Percentiles rank a stretch among this genome's conserved stretches.
These are phyloP conservation scores for Plasmodium adleri DNA, from an alignment of 169 alveolate genomes.

Conservation along the genomic window DNA sequence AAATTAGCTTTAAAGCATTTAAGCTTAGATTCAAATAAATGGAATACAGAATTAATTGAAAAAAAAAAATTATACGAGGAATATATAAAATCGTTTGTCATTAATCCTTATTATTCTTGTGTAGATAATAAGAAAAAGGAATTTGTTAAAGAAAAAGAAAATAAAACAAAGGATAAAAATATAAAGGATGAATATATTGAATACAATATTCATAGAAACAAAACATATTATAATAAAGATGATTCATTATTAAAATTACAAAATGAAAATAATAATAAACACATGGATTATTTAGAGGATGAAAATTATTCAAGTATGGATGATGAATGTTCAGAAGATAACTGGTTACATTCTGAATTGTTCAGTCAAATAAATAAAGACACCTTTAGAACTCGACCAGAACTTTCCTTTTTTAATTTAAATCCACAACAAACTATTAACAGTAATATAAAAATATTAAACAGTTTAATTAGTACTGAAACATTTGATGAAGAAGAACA, in stretches of 20 bases:
- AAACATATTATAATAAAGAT: not conserved
- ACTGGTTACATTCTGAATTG: slow-evolving; percentile 58
- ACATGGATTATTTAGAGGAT: not conserved
- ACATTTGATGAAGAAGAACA: slow-evolving; percentile 38
- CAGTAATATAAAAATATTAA: slow-evolving; percentile 56
- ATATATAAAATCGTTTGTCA: slow-evolving; percentile 61
- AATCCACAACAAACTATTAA: slow-evolving; percentile 75
- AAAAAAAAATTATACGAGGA: slow-evolving; percentile 72
- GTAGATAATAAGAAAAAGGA: not conserved
- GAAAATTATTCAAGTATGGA: slow-evolving; percentile 10
- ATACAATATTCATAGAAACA: too few species aligned
- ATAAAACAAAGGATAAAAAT: not conserved
- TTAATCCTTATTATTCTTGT: slow-evolving; percentile 12
- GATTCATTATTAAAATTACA: not conserved
- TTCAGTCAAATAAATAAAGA: slow-evolving; percentile 77
- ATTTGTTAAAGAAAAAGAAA: not conserved
- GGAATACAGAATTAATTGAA: slow-evolving; percentile 63
- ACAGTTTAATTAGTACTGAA: slow-evolving; percentile 54
- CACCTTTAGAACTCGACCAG: slow-evolving; percentile 76
- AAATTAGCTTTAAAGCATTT: slow-evolving; percentile 72
- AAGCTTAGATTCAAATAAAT: slow-evolving; percentile 56
- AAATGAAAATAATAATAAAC: not conserved
- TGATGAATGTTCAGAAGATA: slow-evolving; percentile 34
- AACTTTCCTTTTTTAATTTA: slow-evolving; percentile 70
- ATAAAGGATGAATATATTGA: too few species aligned